Conservation (phyloP, 23 red algal species). For the Chondrus crispus region DNA sequence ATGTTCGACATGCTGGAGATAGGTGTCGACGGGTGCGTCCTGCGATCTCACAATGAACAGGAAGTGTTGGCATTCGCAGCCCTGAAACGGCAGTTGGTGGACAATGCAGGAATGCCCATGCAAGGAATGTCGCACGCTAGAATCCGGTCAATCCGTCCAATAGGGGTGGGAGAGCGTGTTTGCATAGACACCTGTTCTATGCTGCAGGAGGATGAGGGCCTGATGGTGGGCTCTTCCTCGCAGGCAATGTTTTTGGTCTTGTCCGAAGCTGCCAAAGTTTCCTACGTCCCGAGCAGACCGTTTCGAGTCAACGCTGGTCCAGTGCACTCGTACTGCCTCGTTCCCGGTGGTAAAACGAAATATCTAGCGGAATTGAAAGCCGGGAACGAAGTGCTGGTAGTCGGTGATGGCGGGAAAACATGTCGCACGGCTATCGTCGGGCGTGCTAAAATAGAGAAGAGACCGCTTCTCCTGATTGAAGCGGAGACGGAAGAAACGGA, state of each 20-base stretch:
- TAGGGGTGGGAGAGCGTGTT: conserved; percentile 68
- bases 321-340: conserved; percentile 61
- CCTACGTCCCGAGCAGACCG: conserved; percentile 62
- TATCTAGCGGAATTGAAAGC: conserved; percentile 61
- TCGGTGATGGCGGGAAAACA: conserved; percentile 19
- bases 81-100: conserved; percentile 33
- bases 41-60: conserved; percentile 12
- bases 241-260: conserved; percentile 55
- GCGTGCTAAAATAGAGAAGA: conserved; percentile 62
- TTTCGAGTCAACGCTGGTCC: conserved; percentile 80
- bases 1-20: conserved; percentile 66
- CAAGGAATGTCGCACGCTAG: conserved; percentile 7
- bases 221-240: conserved; percentile 65
- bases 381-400: conserved; percentile 55
- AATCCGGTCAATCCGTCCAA: neutral
- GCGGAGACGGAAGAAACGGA: conserved; percentile 9
- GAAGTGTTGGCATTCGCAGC: conserved; percentile 48
- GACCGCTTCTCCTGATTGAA: conserved; percentile 62
- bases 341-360: conserved; percentile 52
- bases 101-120: neutral
- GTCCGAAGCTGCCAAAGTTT: conserved; percentile 51
- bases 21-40: conserved; percentile 62
- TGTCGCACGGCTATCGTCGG: conserved; percentile 63
- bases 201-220: conserved; percentile 55
- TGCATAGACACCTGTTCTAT: conserved; percentile 71